Base-by-base conservation (phyloP, 2,329 filamentous ascomycete genomes). In the Aureobasidium sp. region DNA sequence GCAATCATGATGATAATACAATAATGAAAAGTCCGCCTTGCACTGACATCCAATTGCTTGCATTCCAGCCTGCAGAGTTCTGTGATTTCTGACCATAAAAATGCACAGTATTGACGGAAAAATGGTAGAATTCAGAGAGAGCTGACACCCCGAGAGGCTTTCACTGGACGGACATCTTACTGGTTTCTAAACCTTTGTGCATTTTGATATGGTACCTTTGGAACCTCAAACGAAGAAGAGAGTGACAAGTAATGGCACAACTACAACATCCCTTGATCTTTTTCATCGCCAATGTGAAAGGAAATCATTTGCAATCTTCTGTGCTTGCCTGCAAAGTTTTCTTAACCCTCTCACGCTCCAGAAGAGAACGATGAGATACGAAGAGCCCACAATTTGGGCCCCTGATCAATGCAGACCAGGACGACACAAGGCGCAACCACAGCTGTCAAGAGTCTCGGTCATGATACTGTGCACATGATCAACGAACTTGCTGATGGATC, bases 1-100 rank as follows among this genome's bases (percentile, higher is more conserved):
- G 37, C 57, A 61, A 59, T 59, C 56, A 59, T 59, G 42, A 59
- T 47, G 42, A 58, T 32, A 47, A 58, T 27, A 58, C n/a, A 58
- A 58, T 46, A 58, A 58, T 46, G 42, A 58, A 47, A 47, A 37
- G 12, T 23, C 29, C 39, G 10, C 47, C 37, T 13, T 26, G 10
- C 32, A 52, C 34, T 26, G 46, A 29, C 20, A 48, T 10, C 5
- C 5, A 13, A 23, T 7, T 20, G 7, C 32, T 51, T 44, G 41
- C 9, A 44, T 44, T n/a, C 26, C 41, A 13, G 20, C 3, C 20
- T 13, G 41, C 9, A 26, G 9, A 44, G 12, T 13, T 20, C 9
- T 12, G 29, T n/a, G 17, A 13, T 26, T 6, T 51, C 12, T 6
- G 27, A 29, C 29, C 6, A 10, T 34, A 50, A 7, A 34, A 17